phyloP scores from a whole-genome alignment of 371 early-diverging fungal genomes.

The Lichtheimia hyalospora region DNA sequence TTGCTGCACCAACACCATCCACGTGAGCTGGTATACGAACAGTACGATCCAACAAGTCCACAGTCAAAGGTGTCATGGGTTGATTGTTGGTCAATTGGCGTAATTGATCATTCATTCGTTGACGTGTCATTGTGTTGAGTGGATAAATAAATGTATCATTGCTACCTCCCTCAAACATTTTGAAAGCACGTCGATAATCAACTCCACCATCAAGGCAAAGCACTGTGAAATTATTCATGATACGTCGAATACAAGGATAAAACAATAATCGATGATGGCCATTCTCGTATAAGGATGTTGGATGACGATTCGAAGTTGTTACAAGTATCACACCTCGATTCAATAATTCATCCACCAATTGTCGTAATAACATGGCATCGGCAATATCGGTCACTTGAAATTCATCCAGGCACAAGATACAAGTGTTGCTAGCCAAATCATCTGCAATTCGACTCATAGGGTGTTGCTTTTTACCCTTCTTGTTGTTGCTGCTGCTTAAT shows the following conservation, averaged over 20 bases:
- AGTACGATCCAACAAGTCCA: background rate
- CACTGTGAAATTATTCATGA: slow-evolving; percentile 76
- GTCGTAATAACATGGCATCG: slow-evolving; percentile 92
- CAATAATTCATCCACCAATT: slow-evolving; percentile 78
- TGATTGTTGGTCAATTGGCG: background rate
- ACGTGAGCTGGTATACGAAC: slow-evolving; percentile 55
- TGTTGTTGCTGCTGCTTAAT: slow-evolving; percentile 47
- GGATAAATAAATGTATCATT: background rate
- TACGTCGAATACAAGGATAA: slow-evolving; percentile 83
- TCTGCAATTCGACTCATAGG: slow-evolving; percentile 80
- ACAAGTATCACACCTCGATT: slow-evolving; percentile 84
- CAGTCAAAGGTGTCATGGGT: background rate
- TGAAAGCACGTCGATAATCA: slow-evolving; percentile 82
- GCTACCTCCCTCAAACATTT: background rate
- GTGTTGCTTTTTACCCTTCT: background rate
- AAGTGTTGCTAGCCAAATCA: slow-evolving; percentile 74
- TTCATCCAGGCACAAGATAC: slow-evolving; percentile 93
- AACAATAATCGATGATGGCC: slow-evolving; percentile 91
- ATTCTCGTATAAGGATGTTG: slow-evolving; percentile 89
- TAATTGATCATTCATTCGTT: background rate
- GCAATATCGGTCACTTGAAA: slow-evolving; percentile 96
- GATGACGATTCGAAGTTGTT: slow-evolving; percentile 90
- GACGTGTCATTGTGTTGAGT: background rate
- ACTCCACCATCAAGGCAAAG: slow-evolving; percentile 83
- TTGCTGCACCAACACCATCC: slow-evolving; percentile 69